A percentile compares a stretch with the other conserved stretches of the same genome.
Conservation (phyloP, 371 early-diverging fungal genomes). For the Nematocida ironsii region DNA sequence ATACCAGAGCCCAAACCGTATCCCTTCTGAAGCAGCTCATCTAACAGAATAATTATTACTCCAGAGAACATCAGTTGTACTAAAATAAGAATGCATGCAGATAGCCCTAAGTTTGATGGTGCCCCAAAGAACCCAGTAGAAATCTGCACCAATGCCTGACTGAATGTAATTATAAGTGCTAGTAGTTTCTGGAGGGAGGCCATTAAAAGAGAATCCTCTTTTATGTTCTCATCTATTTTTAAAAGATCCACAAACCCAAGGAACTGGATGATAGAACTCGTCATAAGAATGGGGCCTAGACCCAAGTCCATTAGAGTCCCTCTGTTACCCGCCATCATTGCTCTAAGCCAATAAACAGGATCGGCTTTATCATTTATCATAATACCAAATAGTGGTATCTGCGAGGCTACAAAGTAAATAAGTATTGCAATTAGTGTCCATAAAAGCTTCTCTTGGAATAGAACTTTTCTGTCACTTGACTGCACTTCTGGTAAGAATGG, state of each 20-base stretch:
- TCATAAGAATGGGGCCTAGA: slow-evolving; percentile 95
- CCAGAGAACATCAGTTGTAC: slow-evolving; percentile 93
- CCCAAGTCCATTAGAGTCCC: slow-evolving; percentile 99
- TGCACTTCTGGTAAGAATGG: slow-evolving; percentile 91
- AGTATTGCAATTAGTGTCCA: slow-evolving; percentile 96
- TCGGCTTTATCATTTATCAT: slow-evolving; percentile 79
- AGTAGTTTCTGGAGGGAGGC: slow-evolving; percentile 86
- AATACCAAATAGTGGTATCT: slow-evolving; percentile 98
- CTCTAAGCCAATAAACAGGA: slow-evolving; percentile 97
- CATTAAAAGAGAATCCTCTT: slow-evolving; percentile 94
- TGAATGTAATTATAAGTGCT: slow-evolving; percentile 81
- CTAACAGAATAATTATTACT: slow-evolving; percentile 88
- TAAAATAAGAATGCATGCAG: slow-evolving; percentile 83
- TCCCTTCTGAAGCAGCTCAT: slow-evolving; percentile 99
- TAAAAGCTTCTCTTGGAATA: slow-evolving; percentile 91
- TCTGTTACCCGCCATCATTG: slow-evolving; percentile 94
- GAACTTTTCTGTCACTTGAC: slow-evolving; percentile 88
- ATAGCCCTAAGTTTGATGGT: slow-evolving; percentile 84
- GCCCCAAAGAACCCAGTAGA: slow-evolving; percentile 93
- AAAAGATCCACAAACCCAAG: slow-evolving; percentile 89
- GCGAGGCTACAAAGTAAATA: slow-evolving; percentile 94
- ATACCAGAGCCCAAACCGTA: slow-evolving; percentile 99
- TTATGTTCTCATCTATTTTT: slow-evolving; percentile 90
- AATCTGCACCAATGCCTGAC: slow-evolving; percentile 92
- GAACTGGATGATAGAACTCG: slow-evolving; percentile 97